Base-by-base conservation (phyloP, 2,329 filamentous ascomycete genomes). In the Conoideocrella luteorostrata region DNA sequence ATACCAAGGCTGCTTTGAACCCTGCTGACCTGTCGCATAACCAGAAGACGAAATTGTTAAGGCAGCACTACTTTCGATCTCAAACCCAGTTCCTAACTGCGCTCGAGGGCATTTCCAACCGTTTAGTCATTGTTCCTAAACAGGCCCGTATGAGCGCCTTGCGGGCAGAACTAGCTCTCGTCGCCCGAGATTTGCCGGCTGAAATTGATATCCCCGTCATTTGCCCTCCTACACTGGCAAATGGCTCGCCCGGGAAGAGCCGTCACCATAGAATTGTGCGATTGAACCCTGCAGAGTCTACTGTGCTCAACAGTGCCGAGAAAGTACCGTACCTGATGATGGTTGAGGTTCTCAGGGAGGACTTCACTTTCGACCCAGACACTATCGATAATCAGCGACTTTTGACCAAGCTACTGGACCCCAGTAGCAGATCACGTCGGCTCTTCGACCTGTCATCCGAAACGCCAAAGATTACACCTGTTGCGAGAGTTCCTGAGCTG, bases 161-260 rank as follows among this genome's bases (percentile, higher is more conserved):
- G 36, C 77, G 87, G 45, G 88, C 87, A 3, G 87, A 93, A 63
- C 71, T 93, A 47, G 87, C 86, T 12, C 71, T 93, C 28, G 86
- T 93, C 49, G 84, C 82, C 2, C 85, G 88, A 56, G 87, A 93
- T 57, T 67, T 93, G 35, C 87, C 87, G 1, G 84, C 87, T 4
- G 87, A 93, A 62, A 82, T 93, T 13, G 87, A 93, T 55, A 86
- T 93, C 43, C 87, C 87, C 0, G 74, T 89, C 7, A 86, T 93
- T 44, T 90, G 85, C 52, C 86, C 87, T 13, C 84, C 86, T 1
- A 82, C 81, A 0, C 65, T 91, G 39, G 75, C 84, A 10, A 77
- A 87, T 62, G 85, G 87, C 18, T 76, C 79, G n/a, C 79, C 86
- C 2, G 78, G 83, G 21, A 82, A 80, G 57, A 90, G 86, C 56